Conservation (phyloP, 106 monocot genomes). For the Dendrobium nobile region DNA sequence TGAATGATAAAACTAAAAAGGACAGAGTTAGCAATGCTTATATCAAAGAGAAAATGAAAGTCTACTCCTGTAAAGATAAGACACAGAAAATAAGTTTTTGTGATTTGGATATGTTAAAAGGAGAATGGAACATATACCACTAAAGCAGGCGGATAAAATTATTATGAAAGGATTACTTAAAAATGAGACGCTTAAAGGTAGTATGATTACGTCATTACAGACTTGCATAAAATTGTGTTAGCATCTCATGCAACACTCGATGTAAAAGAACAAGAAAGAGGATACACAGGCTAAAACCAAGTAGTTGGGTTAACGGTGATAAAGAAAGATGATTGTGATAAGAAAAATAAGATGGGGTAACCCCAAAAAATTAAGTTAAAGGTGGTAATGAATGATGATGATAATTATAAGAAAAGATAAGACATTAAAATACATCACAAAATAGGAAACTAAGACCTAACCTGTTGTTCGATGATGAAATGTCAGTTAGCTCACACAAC, state of each 20-base stretch:
- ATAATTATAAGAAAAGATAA: neutral
- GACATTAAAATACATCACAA: neutral
- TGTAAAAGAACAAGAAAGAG: neutral
- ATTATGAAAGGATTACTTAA: neutral
- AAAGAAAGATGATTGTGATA: neutral
- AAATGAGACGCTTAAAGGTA: neutral
- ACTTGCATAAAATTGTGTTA: neutral
- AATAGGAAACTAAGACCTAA: neutral
- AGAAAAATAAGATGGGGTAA: neutral
- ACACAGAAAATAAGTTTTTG: neutral
- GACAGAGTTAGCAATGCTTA: neutral
- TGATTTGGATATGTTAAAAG: neutral
- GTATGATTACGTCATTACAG: neutral
- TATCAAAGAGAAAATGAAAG: neutral
- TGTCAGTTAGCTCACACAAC: no score
- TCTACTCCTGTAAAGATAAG: neutral
- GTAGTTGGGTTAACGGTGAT: neutral
- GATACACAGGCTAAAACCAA: neutral
- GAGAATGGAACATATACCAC: neutral
- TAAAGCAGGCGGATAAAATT: neutral
- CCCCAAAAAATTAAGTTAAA: neutral
- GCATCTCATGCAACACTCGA: neutral
- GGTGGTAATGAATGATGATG: neutral
- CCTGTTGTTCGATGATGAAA: no score
- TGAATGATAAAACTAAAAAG: neutral